Percentiles rank a stretch among this genome's conserved stretches.
Conservation (phyloP, 257 asterid species). For the Solanum etuberosum region DNA sequence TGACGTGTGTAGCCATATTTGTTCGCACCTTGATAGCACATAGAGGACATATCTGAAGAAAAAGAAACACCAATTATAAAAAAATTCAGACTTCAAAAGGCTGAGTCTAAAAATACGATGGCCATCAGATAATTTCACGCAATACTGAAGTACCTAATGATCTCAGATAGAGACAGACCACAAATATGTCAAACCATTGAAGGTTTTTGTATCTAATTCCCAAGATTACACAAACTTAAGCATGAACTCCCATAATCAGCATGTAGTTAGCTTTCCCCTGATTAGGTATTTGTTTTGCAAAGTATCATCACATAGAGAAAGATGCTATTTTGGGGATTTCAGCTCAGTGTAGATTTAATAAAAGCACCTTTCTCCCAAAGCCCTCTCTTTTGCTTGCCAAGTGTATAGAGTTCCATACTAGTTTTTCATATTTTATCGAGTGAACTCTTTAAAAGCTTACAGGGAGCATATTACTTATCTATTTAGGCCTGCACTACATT, state of each 20-base stretch:
- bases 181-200: background rate
- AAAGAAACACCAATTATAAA: constrained; percentile 12
- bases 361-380: background rate
- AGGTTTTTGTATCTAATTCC: background rate
- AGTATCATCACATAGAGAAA: background rate
- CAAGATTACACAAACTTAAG: background rate
- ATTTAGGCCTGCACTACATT: background rate
- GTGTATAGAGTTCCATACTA: background rate
- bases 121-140: background rate
- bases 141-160: background rate
- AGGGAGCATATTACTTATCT: background rate
- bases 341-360: background rate
- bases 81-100: background rate
- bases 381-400: background rate
- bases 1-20: constrained; percentile 82
- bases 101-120: background rate
- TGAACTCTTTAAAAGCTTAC: background rate
- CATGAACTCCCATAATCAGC: background rate
- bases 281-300: background rate
- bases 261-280: background rate
- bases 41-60: constrained; percentile 81
- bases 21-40: constrained; percentile 56
- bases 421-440: background rate
- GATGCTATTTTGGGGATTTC: background rate
- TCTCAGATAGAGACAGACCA: background rate